Percentiles rank a stretch among this genome's conserved stretches.
These are phyloP conservation scores for Komagataella pseudopastoris DNA, from an alignment of 805 yeast species.

Conservation along the genomic window DNA sequence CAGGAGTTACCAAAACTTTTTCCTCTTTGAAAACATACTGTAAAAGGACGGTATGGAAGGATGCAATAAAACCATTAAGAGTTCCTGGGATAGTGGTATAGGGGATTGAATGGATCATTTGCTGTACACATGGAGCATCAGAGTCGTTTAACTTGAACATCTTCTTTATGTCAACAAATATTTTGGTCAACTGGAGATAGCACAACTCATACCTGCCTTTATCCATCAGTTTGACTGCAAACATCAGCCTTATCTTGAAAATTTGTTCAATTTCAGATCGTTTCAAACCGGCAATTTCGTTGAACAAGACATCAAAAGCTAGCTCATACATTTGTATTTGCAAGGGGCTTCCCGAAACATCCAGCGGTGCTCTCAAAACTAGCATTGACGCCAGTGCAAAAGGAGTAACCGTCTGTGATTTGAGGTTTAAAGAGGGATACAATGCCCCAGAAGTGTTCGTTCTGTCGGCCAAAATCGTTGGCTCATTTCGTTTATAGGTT, in stretches of 20 bases:
- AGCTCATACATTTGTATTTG: not conserved
- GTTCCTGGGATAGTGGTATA: not conserved
- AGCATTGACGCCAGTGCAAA: not conserved
- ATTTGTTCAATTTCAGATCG: not conserved
- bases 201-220: not conserved
- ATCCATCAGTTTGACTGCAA: not conserved
- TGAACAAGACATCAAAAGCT: not conserved
- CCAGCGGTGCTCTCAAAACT: not conserved
- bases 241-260: not conserved
- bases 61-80: not conserved
- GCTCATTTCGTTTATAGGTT: not conserved
- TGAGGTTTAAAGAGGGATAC: not conserved
- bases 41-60: not conserved
- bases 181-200: not conserved
- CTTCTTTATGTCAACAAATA: not conserved
- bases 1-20: not conserved
- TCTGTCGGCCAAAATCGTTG: not conserved
- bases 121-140: not conserved
- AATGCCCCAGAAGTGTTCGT: not conserved
- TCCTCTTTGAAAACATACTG: not conserved
- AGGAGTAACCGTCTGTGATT: not conserved
- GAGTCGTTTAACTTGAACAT: not conserved
- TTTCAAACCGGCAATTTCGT: not conserved
- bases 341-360: not conserved
- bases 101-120: not conserved